Evolutionary conservation across 1,139 yeast species (phyloP).

Genomic region (Yamadazyma buinensis): DNA sequence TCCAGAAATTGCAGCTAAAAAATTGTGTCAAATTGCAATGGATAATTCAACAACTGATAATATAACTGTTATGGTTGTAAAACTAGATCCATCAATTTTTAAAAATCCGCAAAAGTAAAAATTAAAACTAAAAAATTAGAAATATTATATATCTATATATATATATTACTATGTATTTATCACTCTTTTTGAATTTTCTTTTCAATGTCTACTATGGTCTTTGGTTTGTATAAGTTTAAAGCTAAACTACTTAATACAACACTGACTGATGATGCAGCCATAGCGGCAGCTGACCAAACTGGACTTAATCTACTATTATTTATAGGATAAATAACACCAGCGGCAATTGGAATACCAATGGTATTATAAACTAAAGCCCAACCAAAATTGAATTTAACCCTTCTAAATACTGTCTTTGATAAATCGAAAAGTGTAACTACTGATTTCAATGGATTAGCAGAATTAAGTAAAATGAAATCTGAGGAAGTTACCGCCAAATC

Average conservation of each 20-base stretch:
- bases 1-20: conserved; percentile 66
- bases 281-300: conserved; percentile 66
- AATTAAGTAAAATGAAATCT: conserved; percentile 51
- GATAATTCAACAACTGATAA: conserved; percentile 84
- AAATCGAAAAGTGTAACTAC: conserved; percentile 46
- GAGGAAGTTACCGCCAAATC: conserved; percentile 57
- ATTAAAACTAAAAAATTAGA: too few species aligned
- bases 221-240: conserved; percentile 44
- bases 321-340: conserved; percentile 59
- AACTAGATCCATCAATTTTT: conserved; percentile 56
- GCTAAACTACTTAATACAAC: conserved; percentile 57
- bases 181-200: too few species aligned
- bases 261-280: conserved; percentile 60
- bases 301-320: conserved; percentile 51
- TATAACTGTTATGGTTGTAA: conserved; percentile 86
- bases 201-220: conserved; percentile 22
- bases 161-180: too few species aligned
- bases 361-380: conserved; percentile 48
- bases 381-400: conserved; percentile 56
- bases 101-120: neutral
- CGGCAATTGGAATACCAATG: conserved; percentile 60
- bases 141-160: too few species aligned
- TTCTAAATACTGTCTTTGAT: conserved; percentile 41
- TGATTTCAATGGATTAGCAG: conserved; percentile 43
- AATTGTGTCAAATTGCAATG: conserved; percentile 72